Percentiles rank a stretch among this genome's conserved stretches.
phyloP scores from a whole-genome alignment of 768 basidiomycete genomes.

The Tubosaeta sp. region DNA sequence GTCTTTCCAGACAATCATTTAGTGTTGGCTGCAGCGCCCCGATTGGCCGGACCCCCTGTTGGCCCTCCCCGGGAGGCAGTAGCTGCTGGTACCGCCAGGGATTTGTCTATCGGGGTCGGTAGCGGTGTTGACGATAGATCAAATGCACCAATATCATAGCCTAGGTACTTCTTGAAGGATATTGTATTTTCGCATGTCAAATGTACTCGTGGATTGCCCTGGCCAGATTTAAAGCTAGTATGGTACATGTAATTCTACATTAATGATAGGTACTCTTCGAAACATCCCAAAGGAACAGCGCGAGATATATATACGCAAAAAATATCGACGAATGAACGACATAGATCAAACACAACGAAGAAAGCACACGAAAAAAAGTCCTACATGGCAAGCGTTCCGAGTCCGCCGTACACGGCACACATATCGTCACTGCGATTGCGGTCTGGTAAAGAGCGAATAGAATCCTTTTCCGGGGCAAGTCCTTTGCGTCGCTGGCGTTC shows the following conservation, averaged over 20 bases:
- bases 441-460: slow-evolving; percentile 25
- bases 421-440: slow-evolving; percentile 9
- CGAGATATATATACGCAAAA: slow-evolving; percentile 10
- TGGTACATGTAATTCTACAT: slow-evolving; percentile 29
- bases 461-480: slow-evolving; percentile 28
- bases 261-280: slow-evolving; percentile 21
- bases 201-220: neutral
- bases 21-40: slow-evolving; percentile 12
- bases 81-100: neutral
- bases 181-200: too few species aligned
- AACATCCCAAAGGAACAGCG: slow-evolving; percentile 12
- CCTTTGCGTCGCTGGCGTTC: slow-evolving; percentile 31
- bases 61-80: slow-evolving; percentile 2
- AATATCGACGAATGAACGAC: slow-evolving; percentile 13
- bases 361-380: slow-evolving; percentile 6
- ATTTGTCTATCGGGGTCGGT: neutral
- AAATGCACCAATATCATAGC: neutral
- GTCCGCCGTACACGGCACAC: slow-evolving; percentile 1
- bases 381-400: slow-evolving; percentile 28
- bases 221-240: slow-evolving; percentile 13
- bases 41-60: slow-evolving; percentile 1
- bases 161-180: too few species aligned
- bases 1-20: slow-evolving; percentile 38
- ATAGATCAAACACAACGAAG: slow-evolving; percentile 15
- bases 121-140: slow-evolving; percentile 2